Conservation (phyloP, 345 rosid genomes). For the Eucalyptus urophylla region DNA sequence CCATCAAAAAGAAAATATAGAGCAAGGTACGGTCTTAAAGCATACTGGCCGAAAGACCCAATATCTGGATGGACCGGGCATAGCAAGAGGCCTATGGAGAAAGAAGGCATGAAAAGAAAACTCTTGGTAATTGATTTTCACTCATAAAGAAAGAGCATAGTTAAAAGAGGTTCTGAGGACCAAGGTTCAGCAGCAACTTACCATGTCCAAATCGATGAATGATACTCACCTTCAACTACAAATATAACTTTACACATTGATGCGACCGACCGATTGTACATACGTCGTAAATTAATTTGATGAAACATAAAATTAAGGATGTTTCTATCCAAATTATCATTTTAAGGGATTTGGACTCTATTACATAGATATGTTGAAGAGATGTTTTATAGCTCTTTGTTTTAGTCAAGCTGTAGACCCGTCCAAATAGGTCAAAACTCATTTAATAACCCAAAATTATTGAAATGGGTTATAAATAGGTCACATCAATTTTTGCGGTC, state of each 20-base stretch:
- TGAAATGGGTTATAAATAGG: rapidly evolving
- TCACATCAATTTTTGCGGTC: rapidly evolving
- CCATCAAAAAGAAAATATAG: neutral
- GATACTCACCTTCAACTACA: too few relatives aligned
- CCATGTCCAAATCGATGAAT: neutral
- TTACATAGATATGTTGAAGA: neutral
- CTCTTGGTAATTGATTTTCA: neutral
- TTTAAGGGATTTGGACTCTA: rapidly evolving
- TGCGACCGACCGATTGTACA: rapidly evolving
- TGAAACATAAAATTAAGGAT: neutral
- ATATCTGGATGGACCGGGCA: rapidly evolving
- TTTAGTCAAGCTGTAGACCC: rapidly evolving
- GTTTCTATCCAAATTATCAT: neutral
- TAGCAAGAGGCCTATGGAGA: neutral
- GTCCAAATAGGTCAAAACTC: too few relatives aligned
- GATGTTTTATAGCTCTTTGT: rapidly evolving
- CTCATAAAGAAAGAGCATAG: neutral
- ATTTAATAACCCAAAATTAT: too few relatives aligned
- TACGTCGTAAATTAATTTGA: neutral
- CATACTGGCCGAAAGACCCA: neutral
- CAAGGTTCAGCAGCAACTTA: neutral
- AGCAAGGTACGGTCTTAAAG: neutral
- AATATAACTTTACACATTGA: too few relatives aligned
- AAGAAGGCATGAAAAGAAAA: neutral
- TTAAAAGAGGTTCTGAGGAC: neutral